Conservation (phyloP, 768 basidiomycete species). For the Tricholoma furcatifolium region DNA sequence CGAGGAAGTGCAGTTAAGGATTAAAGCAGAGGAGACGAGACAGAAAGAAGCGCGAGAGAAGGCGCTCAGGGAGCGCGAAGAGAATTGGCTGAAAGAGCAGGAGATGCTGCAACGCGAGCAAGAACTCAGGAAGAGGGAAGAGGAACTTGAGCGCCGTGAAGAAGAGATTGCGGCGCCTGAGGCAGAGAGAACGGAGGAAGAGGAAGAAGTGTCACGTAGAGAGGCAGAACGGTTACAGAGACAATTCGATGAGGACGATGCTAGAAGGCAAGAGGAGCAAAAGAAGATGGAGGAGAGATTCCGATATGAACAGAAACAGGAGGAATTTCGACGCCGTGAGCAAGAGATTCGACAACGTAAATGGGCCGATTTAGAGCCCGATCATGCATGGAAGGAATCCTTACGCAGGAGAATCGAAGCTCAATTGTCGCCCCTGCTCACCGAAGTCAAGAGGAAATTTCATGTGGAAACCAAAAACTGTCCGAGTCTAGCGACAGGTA, state of each 20-base stretch:
- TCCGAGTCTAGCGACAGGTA: slow-evolving; percentile 30
- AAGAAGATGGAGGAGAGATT: slow-evolving; percentile 23
- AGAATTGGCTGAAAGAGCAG: slow-evolving; percentile 22
- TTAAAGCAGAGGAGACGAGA: slow-evolving; percentile 24
- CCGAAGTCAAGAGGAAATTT: slow-evolving; percentile 62
- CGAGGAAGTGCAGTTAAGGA: too few relatives aligned
- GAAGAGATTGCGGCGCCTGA: slow-evolving; percentile 23
- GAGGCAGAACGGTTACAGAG: slow-evolving; percentile 23
- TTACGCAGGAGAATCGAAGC: slow-evolving; percentile 51
- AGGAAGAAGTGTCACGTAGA: slow-evolving; percentile 22
- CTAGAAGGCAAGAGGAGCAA: slow-evolving; percentile 24
- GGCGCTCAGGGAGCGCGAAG: slow-evolving; percentile 26
- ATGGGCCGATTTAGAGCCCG: slow-evolving; percentile 46
- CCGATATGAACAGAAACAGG: slow-evolving; percentile 33
- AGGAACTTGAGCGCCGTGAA: slow-evolving; percentile 21
- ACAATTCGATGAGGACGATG: slow-evolving; percentile 23
- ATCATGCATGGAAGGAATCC: slow-evolving; percentile 51
- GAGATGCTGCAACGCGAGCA: slow-evolving; percentile 34
- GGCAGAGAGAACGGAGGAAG: slow-evolving; percentile 25
- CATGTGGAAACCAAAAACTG: slow-evolving; percentile 47
- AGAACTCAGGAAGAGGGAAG: slow-evolving; percentile 33
- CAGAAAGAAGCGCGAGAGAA: slow-evolving; percentile 31
- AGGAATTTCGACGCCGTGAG: slow-evolving; percentile 41
- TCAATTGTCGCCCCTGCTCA: slow-evolving; percentile 39
- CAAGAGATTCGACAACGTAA: slow-evolving; percentile 47